Percentiles rank a stretch among this genome's conserved stretches.
phyloP scores from a whole-genome alignment of 441 rosid species.

The Corymbia citriodora region DNA sequence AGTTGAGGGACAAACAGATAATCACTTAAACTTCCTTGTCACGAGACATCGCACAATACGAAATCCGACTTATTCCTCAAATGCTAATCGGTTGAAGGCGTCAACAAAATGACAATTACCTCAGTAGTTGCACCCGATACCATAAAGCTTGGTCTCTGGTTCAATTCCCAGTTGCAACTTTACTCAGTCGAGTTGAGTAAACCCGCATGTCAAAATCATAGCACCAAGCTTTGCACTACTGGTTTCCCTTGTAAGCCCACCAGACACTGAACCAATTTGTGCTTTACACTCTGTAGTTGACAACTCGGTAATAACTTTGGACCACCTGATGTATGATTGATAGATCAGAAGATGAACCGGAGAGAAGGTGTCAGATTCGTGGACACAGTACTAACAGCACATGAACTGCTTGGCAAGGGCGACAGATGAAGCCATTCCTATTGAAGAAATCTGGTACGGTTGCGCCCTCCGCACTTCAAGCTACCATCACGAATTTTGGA shows the following conservation, averaged over 20 bases:
- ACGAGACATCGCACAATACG: too few species aligned
- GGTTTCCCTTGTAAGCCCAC: not conserved
- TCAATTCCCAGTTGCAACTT: not conserved
- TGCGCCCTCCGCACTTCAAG: not conserved
- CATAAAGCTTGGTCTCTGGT: not conserved
- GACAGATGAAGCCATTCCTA: not conserved
- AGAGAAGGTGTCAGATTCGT: not conserved
- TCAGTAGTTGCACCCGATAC: not conserved
- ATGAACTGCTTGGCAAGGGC: not conserved
- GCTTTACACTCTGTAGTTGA: not conserved
- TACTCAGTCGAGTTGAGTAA: not conserved
- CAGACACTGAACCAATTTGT: not conserved
- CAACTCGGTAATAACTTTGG: not conserved
- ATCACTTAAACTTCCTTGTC: not conserved
- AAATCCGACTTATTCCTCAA: not conserved
- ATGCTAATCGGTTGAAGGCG: not conserved
- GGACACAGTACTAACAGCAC: not conserved
- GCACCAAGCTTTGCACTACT: not conserved
- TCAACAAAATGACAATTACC: not conserved
- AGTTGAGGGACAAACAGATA: not conserved
- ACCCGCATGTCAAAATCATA: not conserved
- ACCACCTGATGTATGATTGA: not conserved
- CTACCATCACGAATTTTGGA: not conserved
- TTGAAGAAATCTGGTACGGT: not conserved
- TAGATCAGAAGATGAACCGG: not conserved